Base-by-base conservation (phyloP, 1,139 yeast genomes). In the Kodamaea ohmeri region DNA sequence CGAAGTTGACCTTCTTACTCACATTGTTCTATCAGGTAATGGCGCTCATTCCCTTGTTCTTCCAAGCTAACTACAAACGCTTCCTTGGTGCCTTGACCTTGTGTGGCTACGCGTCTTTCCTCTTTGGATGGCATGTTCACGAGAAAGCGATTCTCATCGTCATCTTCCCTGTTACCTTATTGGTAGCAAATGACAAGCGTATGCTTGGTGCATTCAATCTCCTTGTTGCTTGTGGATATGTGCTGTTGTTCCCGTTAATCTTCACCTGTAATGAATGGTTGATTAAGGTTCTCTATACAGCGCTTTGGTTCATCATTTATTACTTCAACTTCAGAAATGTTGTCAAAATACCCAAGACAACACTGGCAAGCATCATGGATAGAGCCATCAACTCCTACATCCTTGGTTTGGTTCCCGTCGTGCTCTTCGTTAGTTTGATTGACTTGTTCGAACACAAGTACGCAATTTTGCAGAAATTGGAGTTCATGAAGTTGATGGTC, bases 71-170 rank as follows among this genome's bases (percentile, higher is more conserved):
- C 1, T 85, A 73, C 58, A 78, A 80, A 47, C 71, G 95, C 47
- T 92, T 92, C 51, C 60, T 90, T 25, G 97, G 95, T 0, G 78
- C 94, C 1, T 64, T 92, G 49, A 83, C 97, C 0, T 70, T 90
- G 37, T 92, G 97, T 63, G 98, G 95, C 1, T 88, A 78, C 62
- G 82, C 97, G 0, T 85, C 96, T 4, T 92, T 87, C 55, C 64
- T 92, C 39, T 92, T 92, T 62, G 98, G 99, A 5, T 92, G 97
- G 97, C 98, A 92, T 58, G 98, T 92, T 18, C 98, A 92, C 63
- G 98, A 90, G 61, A 92, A 92, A 71, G 98, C 98, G 0, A 80
- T 92, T 28, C 73, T 94, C 67, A 62, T 89, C 22, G 83, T 90
- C 2, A 85, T 92, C n/a, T 76, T 94, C 53, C 98, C 99, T 1